Evolutionary conservation across 345 rosid species (phyloP).

Genomic region (Bruguiera gymnorhiza): DNA sequence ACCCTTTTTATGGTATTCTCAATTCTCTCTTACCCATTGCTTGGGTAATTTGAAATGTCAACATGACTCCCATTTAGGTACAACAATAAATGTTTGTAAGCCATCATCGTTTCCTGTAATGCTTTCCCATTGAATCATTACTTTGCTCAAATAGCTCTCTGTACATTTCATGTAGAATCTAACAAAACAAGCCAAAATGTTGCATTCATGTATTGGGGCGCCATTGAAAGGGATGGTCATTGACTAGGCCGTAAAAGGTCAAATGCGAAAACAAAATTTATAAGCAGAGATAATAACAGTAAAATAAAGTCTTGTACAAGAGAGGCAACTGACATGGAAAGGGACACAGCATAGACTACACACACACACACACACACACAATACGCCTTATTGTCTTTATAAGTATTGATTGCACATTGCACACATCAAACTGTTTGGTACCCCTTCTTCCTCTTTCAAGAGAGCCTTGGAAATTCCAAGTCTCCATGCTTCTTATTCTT

Average conservation of each 20-base stretch:
- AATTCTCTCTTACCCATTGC: neutral
- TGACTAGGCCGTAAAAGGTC: neutral
- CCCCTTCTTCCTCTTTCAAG: neutral
- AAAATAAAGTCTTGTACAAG: constrained; percentile 18
- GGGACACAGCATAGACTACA: constrained; percentile 26
- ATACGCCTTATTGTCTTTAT: neutral
- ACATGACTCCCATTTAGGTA: neutral
- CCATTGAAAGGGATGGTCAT: neutral
- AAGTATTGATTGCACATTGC: constrained; percentile 17
- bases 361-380: no score
- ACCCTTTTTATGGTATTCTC: neutral
- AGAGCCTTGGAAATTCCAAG: constrained; percentile 21
- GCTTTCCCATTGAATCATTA: neutral
- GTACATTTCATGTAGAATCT: neutral
- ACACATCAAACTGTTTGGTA: neutral
- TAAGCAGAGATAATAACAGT: neutral
- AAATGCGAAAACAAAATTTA: neutral
- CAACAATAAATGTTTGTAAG: neutral
- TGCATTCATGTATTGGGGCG: neutral
- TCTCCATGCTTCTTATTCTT: constrained; percentile 29
- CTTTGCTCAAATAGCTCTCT: neutral
- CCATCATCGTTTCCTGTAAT: neutral
- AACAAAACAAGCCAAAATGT: neutral
- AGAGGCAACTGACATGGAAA: constrained; percentile 36
- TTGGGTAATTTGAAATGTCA: neutral